These are phyloP conservation scores for Ascochyta lentis DNA, from an alignment of 2,329 filamentous ascomycete genomes.

Conservation along the genomic window DNA sequence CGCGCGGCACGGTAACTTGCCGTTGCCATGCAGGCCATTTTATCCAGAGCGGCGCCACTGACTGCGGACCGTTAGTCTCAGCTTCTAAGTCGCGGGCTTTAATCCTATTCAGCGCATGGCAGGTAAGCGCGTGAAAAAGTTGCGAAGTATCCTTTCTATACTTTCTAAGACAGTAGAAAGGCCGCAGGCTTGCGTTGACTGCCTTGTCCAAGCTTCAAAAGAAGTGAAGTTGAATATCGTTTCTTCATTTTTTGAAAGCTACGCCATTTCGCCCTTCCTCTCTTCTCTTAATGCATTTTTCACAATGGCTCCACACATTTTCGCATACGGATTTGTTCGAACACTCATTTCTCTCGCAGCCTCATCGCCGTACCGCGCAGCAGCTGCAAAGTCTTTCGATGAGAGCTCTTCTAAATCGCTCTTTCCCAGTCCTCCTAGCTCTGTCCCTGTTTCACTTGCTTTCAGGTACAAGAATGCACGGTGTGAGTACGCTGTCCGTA, in stretches of 20 bases:
- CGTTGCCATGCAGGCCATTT: too few relatives aligned
- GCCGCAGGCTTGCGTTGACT: too few relatives aligned
- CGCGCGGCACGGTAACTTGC: too few relatives aligned
- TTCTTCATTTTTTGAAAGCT: neutral
- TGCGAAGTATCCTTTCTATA: too few relatives aligned
- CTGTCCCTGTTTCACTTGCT: slow-evolving; percentile 47
- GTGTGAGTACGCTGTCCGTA: slow-evolving; percentile 76
- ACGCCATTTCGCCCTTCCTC: slow-evolving; percentile 31
- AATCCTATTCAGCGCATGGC: too few relatives aligned
- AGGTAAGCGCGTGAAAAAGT: too few relatives aligned
- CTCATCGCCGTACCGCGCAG: slow-evolving; percentile 63
- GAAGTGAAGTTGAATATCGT: too few relatives aligned
- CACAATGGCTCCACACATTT: slow-evolving; percentile 68
- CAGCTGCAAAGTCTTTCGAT: slow-evolving; percentile 61
- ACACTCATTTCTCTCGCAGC: slow-evolving; percentile 64
- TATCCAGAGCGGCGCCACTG: too few relatives aligned
- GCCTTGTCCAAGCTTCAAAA: too few relatives aligned
- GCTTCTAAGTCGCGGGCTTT: too few relatives aligned
- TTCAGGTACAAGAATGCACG: slow-evolving; percentile 58
- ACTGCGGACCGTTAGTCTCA: too few relatives aligned
- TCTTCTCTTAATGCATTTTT: slow-evolving; percentile 66
- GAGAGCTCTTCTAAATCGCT: slow-evolving; percentile 62
- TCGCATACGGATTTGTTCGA: slow-evolving; percentile 67
- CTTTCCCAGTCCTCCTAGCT: slow-evolving; percentile 42
- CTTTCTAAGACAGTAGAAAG: too few relatives aligned